Evolutionary conservation across 2,329 filamentous ascomycete genomes (phyloP).

Genomic region (Penicillium sp.): DNA sequence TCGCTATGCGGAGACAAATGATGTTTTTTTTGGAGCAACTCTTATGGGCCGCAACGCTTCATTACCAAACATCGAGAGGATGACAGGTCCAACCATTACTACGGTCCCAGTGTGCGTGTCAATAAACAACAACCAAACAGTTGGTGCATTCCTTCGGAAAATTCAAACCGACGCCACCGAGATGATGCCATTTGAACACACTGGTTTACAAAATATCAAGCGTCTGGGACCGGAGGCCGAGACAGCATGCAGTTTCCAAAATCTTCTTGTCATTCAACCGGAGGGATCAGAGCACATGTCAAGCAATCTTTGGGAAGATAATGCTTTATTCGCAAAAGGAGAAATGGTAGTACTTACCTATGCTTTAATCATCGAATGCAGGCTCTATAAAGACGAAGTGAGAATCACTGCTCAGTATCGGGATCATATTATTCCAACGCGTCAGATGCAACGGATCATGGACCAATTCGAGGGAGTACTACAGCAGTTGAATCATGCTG

Average conservation of each 20-base stretch:
- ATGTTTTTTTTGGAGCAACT: constrained; percentile 38
- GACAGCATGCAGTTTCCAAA: constrained; percentile 38
- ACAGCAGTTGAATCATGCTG: neutral
- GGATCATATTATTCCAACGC: neutral
- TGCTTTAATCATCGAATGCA: constrained; percentile 1
- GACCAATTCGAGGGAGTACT: neutral
- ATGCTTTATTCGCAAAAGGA: neutral
- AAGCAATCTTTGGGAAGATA: neutral
- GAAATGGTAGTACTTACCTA: neutral
- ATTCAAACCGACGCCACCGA: constrained; percentile 51
- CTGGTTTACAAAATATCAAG: constrained; percentile 45
- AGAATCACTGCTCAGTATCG: neutral
- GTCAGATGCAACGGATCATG: neutral
- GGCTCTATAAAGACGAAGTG: neutral
- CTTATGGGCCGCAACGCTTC: constrained; percentile 36
- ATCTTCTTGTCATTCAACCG: constrained; percentile 42
- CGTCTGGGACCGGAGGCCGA: constrained; percentile 44
- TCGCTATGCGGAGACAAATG: constrained; percentile 31
- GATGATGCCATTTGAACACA: constrained; percentile 58
- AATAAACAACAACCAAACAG: constrained; percentile 27
- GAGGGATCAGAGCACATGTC: constrained; percentile 17
- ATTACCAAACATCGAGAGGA: constrained; percentile 32
- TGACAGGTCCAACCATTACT: constrained; percentile 37
- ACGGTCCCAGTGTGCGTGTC: constrained; percentile 32
- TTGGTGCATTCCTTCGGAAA: constrained; percentile 47